Percentiles rank a stretch among this genome's conserved stretches.
Evolutionary conservation across 2,329 filamentous ascomycete genomes (phyloP).

Genomic region (Penicillium janthinellum): DNA sequence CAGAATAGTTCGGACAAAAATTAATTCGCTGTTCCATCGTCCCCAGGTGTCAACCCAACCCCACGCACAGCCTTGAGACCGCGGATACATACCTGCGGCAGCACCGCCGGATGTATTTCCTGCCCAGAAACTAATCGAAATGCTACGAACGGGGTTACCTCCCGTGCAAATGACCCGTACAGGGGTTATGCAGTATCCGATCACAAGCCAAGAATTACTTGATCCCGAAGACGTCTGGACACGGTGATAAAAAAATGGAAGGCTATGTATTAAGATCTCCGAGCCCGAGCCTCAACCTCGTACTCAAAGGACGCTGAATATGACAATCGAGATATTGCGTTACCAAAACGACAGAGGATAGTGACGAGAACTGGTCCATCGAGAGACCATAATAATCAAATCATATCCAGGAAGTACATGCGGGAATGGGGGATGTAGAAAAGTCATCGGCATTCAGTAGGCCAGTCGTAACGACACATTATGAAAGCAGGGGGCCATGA

Average conservation of each 20-base stretch:
- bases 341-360: constrained; percentile 3
- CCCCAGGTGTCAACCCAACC: too few relatives aligned
- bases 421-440: constrained; percentile 8
- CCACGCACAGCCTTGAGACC: too few relatives aligned
- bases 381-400: not conserved
- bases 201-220: not conserved
- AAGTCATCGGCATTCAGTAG: constrained; percentile 13
- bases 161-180: not conserved
- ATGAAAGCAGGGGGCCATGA: constrained; percentile 11
- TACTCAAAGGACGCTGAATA: not conserved
- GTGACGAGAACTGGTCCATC: constrained; percentile 4
- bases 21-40: too few relatives aligned
- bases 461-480: constrained; percentile 11
- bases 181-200: not conserved
- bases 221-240: not conserved
- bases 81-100: not conserved
- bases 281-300: not conserved
- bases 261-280: not conserved
- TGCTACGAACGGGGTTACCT: too few relatives aligned
- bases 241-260: not conserved
- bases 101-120: not conserved
- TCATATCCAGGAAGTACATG: constrained; percentile 5
- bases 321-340: constrained; percentile 4
- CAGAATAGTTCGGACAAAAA: too few relatives aligned
- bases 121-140: not conserved